phyloP scores from a whole-genome alignment of 2,329 filamentous ascomycete species.

The Alternaria incomplexa region DNA sequence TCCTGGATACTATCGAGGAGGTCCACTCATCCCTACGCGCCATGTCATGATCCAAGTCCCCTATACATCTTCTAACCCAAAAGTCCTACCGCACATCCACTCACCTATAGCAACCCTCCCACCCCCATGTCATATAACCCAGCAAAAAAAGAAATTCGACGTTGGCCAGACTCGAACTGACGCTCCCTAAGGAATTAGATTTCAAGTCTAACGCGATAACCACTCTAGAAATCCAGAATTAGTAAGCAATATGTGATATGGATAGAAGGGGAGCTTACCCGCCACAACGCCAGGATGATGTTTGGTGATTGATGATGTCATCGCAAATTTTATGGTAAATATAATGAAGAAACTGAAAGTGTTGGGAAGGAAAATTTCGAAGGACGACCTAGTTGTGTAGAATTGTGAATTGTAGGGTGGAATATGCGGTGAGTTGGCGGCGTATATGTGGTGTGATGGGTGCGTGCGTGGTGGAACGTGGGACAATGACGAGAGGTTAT shows the following conservation, averaged over 20 bases:
- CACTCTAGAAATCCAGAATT: constrained; percentile 26
- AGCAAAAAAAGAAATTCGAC: constrained; percentile 27
- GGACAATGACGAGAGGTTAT: not conserved
- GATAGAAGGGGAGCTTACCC: not conserved
- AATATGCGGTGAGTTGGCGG: not conserved
- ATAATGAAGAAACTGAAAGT: no score
- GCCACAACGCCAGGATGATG: constrained; percentile 33
- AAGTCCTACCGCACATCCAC: no score
- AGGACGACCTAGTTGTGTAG: no score
- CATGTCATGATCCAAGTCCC: not conserved
- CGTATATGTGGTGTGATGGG: not conserved
- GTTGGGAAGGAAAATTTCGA: no score
- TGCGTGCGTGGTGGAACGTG: not conserved
- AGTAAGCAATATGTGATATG: not conserved
- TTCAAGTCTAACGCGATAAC: constrained; percentile 49
- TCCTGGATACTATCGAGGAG: not conserved
- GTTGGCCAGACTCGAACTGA: constrained; percentile 45
- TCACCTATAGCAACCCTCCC: no score
- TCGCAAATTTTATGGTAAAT: fast-evolving
- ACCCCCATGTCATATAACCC: not conserved
- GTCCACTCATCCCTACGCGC: no score
- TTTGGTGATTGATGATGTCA: not conserved
- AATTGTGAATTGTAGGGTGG: not conserved
- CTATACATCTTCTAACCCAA: no score
- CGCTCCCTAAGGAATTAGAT: constrained; percentile 48